A percentile compares a stretch with the other conserved stretches of the same genome.
Evolutionary conservation across 768 basidiomycete species (phyloP).

Genomic region (Naematelia encephala): DNA sequence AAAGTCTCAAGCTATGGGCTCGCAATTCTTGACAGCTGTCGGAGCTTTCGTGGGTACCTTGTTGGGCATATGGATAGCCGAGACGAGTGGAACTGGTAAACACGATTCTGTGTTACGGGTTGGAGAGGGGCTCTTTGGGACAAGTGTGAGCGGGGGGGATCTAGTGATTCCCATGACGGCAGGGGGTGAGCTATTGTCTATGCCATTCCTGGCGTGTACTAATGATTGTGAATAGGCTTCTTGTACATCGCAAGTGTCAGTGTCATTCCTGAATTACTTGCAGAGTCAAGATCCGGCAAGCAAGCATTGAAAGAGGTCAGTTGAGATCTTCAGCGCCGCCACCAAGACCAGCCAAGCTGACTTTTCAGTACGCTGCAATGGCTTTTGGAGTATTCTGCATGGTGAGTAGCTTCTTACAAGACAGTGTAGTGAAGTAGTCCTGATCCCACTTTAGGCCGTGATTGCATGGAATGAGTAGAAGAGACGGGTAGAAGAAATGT

Average conservation of each 20-base stretch:
- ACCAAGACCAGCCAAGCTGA: conserved; percentile 10
- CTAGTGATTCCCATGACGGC: conserved; percentile 60
- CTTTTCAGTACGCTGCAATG: conserved; percentile 79
- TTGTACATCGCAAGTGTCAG: conserved; percentile 91
- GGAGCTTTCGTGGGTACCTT: conserved; percentile 76
- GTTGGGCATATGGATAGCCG: conserved; percentile 43
- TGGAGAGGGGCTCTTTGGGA: conserved; percentile 75
- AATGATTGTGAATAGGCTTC: conserved; percentile 59
- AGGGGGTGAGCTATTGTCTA: conserved; percentile 35
- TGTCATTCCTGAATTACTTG: conserved; percentile 79
- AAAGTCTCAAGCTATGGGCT: conserved; percentile 87
- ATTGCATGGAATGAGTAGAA: conserved; percentile 51
- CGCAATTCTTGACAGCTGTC: conserved; percentile 84
- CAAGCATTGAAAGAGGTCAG: conserved; percentile 88
- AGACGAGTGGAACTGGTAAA: conserved; percentile 36
- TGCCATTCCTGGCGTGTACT: neutral
- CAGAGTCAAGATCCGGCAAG: conserved; percentile 79
- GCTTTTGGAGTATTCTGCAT: conserved; percentile 84
- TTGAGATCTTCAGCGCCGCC: conserved; percentile 4
- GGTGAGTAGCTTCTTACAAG: conserved; percentile 57
- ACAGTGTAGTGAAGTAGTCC: neutral
- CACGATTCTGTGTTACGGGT: conserved; percentile 62
- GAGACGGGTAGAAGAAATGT: no score
- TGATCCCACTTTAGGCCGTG: conserved; percentile 30
- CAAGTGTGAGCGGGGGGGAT: conserved; percentile 73